These are phyloP conservation scores for Cryptococcus neoformans DNA, from an alignment of 1,284 basidiomycete species.

Conservation along the genomic window DNA sequence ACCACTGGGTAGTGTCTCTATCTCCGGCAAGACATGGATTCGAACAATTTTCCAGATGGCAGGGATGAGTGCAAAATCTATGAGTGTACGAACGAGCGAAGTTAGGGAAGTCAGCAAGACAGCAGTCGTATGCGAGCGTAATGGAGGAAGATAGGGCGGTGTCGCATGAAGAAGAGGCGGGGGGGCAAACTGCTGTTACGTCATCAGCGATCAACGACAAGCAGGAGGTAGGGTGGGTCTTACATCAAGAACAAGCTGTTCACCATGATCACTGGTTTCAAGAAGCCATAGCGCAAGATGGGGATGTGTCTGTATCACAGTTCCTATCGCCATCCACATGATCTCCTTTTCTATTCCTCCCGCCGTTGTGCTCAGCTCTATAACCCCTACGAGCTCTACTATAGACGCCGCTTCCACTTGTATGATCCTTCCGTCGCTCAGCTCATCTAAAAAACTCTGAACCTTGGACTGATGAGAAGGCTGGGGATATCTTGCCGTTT, in stretches of 20 bases:
- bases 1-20: slow-evolving; percentile 17
- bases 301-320: slow-evolving; percentile 13
- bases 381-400: slow-evolving; percentile 11
- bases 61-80: slow-evolving; percentile 7
- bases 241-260: neutral
- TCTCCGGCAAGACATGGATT: slow-evolving; percentile 10
- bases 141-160: slow-evolving; percentile 20
- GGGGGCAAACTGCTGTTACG: slow-evolving; percentile 26
- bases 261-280: neutral
- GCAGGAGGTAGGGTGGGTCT: neutral
- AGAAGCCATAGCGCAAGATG: slow-evolving; percentile 26
- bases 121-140: slow-evolving; percentile 23
- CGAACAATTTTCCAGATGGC: slow-evolving; percentile 13
- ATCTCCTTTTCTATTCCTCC: slow-evolving; percentile 35
- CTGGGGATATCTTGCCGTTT: slow-evolving; percentile 16
- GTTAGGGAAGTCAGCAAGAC: slow-evolving; percentile 24
- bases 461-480: slow-evolving; percentile 24
- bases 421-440: slow-evolving; percentile 28
- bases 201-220: neutral
- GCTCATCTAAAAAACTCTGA: slow-evolving; percentile 20
- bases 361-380: slow-evolving; percentile 4
- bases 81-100: slow-evolving; percentile 7
- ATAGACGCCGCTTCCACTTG: slow-evolving; percentile 21
- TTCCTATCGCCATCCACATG: slow-evolving; percentile 33
- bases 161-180: slow-evolving; percentile 33